phyloP scores from a whole-genome alignment of 2,329 filamentous ascomycete genomes.

The Calonectria pteridis region DNA sequence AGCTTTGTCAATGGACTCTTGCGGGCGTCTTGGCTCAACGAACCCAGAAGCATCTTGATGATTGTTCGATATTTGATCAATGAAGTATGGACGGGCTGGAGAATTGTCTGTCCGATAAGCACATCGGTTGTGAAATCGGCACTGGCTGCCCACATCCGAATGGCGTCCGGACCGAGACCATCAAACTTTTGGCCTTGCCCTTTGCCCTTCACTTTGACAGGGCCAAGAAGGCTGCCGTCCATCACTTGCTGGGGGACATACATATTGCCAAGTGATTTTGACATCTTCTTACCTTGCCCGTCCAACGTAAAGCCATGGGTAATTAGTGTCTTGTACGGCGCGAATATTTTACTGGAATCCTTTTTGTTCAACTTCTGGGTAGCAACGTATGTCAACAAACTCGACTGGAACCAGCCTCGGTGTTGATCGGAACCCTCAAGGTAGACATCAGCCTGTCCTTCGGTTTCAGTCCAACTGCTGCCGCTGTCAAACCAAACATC shows the following conservation, averaged over 20 bases:
- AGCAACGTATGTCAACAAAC: slow-evolving; percentile 87
- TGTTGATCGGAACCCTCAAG: slow-evolving; percentile 97
- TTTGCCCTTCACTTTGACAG: slow-evolving; percentile 73
- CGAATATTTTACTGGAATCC: slow-evolving; percentile 40
- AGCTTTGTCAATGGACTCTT: slow-evolving; percentile 66
- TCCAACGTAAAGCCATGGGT: slow-evolving; percentile 97
- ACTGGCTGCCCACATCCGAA: slow-evolving; percentile 91
- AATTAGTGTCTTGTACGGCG: slow-evolving; percentile 90
- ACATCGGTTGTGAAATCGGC: slow-evolving; percentile 94
- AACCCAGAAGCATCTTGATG: slow-evolving; percentile 90
- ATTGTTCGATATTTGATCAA: slow-evolving; percentile 91
- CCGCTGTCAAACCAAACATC: slow-evolving; percentile 99
- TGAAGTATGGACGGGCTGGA: slow-evolving; percentile 80
- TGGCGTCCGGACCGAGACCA: slow-evolving; percentile 84
- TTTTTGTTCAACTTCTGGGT: slow-evolving; percentile 59
- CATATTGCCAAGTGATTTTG: slow-evolving; percentile 93
- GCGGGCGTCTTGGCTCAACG: slow-evolving; percentile 68
- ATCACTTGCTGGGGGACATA: slow-evolving; percentile 87
- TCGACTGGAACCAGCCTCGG: slow-evolving; percentile 98
- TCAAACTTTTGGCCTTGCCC: slow-evolving; percentile 63
- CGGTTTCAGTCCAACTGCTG: slow-evolving; percentile 83
- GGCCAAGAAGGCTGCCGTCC: slow-evolving; percentile 81
- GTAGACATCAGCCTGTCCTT: slow-evolving; percentile 81
- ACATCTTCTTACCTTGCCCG: slow-evolving; percentile 95
- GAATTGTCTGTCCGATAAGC: slow-evolving; percentile 80